phyloP scores from a whole-genome alignment of 2,329 filamentous ascomycete genomes.

The Neopestalotiopsis clavispora region DNA sequence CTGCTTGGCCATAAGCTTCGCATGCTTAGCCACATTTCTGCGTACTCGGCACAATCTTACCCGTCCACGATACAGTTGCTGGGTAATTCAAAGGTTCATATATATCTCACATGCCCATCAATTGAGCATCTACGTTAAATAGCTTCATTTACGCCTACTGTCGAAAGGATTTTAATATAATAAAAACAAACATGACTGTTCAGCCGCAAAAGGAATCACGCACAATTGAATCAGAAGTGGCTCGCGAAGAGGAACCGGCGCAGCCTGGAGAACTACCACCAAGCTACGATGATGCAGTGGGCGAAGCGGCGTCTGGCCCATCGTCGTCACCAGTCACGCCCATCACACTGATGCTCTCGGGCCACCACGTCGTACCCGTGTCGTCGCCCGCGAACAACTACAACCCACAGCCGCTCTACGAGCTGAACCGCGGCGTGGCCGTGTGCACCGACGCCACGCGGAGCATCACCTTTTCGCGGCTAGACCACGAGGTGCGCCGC shows the following conservation, averaged over 20 bases:
- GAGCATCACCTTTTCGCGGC: conserved; percentile 6
- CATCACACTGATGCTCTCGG: background rate
- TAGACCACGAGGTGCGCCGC: background rate
- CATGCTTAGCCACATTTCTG: background rate
- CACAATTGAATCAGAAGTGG: background rate
- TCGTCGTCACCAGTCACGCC: background rate
- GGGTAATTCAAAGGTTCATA: no score
- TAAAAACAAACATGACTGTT: background rate
- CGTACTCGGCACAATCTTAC: background rate
- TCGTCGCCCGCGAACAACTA: background rate
- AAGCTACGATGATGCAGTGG: background rate
- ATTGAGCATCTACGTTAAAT: background rate
- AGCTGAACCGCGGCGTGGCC: conserved; percentile 10
- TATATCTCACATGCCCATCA: background rate
- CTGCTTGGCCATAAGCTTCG: background rate
- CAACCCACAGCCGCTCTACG: background rate
- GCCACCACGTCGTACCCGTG: background rate
- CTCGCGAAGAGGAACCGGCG: background rate
- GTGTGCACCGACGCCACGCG: background rate
- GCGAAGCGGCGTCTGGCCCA: background rate
- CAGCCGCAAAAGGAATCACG: background rate
- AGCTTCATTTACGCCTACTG: background rate
- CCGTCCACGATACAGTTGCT: background rate
- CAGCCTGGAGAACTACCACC: background rate
- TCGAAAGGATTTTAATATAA: no score